Conservation (phyloP, 805 yeast genomes). For the Metschnikowia similis region DNA sequence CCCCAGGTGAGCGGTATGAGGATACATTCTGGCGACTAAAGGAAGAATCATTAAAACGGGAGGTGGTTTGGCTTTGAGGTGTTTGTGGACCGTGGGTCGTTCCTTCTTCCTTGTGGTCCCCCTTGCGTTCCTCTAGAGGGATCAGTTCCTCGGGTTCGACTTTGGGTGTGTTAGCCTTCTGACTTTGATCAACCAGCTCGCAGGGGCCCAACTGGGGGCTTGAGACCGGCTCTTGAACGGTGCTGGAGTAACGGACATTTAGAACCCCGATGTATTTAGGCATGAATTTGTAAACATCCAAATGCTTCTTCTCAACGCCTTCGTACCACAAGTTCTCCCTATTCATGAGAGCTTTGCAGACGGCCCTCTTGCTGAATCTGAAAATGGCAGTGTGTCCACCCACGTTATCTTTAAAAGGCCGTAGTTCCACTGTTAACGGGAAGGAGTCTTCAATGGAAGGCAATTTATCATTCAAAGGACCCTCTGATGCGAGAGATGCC, state of each 20-base stretch:
- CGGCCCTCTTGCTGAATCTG: slow-evolving; percentile 85
- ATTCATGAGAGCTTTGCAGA: slow-evolving; percentile 87
- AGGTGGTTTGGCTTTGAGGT: background rate
- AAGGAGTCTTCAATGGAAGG: slow-evolving; percentile 21
- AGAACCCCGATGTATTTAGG: slow-evolving; percentile 93
- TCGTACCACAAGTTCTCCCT: slow-evolving; percentile 93
- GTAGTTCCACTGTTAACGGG: slow-evolving; percentile 79
- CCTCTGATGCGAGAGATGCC: background rate
- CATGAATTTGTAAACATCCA: slow-evolving; percentile 77
- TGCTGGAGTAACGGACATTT: slow-evolving; percentile 75
- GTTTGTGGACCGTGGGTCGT: background rate
- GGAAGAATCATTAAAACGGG: background rate
- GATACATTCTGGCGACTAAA: background rate
- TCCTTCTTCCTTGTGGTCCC: background rate
- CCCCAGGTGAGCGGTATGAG: slow-evolving; percentile 1
- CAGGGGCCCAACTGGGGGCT: slow-evolving; percentile 10
- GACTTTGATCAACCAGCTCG: background rate
- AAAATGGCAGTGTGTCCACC: slow-evolving; percentile 99
- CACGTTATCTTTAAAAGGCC: slow-evolving; percentile 89
- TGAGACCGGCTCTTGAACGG: slow-evolving; percentile 29
- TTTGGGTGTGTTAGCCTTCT: background rate
- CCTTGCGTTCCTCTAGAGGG: background rate
- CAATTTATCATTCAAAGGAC: background rate
- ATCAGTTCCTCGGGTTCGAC: background rate
- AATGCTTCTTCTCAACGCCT: slow-evolving; percentile 72